Conservation (phyloP, 2,329 filamentous ascomycete species). For the Aspergillus tanneri region DNA sequence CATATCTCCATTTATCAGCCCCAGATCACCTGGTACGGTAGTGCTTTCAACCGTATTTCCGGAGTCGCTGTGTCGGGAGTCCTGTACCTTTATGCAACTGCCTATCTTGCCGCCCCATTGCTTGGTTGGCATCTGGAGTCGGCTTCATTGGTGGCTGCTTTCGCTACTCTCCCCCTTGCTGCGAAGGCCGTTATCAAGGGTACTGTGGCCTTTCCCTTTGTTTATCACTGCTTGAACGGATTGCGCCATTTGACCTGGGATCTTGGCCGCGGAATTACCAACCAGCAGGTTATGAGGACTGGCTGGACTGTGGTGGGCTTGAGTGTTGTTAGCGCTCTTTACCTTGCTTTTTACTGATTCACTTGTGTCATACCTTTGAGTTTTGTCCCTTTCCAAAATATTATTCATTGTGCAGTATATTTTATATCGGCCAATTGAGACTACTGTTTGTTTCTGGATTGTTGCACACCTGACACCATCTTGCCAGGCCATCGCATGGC, state of each 20-base stretch:
- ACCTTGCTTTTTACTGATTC: conserved; percentile 47
- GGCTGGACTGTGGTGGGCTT: conserved; percentile 64
- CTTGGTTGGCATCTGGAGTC: conserved; percentile 70
- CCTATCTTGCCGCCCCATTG: conserved; percentile 77
- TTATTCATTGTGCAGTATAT: conserved; percentile 23
- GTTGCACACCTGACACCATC: conserved; percentile 11
- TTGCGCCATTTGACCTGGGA: conserved; percentile 72
- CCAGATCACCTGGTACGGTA: conserved; percentile 80
- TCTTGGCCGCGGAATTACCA: conserved; percentile 60
- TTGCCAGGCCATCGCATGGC: no score
- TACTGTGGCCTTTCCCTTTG: conserved; percentile 62
- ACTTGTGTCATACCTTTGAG: conserved; percentile 32
- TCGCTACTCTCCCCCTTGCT: conserved; percentile 60
- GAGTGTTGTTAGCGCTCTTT: conserved; percentile 51
- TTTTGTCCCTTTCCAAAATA: conserved; percentile 33
- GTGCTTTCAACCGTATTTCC: conserved; percentile 79
- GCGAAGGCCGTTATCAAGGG: conserved; percentile 62
- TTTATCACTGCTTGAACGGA: conserved; percentile 68
- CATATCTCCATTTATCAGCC: conserved; percentile 84
- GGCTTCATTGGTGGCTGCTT: conserved; percentile 61
- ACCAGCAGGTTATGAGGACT: conserved; percentile 63
- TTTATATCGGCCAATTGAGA: conserved; percentile 21
- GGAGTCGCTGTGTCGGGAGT: conserved; percentile 68
- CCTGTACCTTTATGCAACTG: conserved; percentile 76
- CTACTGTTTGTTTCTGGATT: conserved; percentile 23